Base-by-base conservation (phyloP, 2,329 filamentous ascomycete species). In the Nothophoma quercina region DNA sequence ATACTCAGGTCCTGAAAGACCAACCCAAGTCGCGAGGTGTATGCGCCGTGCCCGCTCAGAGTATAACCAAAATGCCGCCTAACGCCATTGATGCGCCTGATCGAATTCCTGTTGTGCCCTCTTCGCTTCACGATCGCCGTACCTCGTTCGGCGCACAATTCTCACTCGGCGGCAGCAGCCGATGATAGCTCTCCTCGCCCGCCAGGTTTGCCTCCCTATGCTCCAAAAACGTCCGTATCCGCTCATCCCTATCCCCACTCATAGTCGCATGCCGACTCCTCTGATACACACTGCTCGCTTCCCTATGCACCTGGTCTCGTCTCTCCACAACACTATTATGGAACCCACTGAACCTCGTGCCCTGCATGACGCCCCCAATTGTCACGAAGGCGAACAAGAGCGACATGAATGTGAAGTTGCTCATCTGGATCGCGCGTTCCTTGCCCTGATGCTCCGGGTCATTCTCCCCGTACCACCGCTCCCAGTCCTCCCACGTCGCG, bases 401-500 rank as follows among this genome's bases (percentile, higher is more conserved):
- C 5, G 84, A 79, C 7, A 88, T 84, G 69, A 98, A 98, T 10
- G 86, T 82, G 33, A 86, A 85, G 68, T 96, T 96, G 52, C 88
- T 90, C 76, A 93, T 86, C 74, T 86, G 89, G 44, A 87, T 63
- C 83, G 83, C 58, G 69, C 71, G 60, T 65, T 66, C 67, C 61
- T 76, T 59, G 46, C 75, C 77, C 58, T 72, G 72, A 67, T 73
- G 65, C 41, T 51, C 53, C 13, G 58, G 55, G 52, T 69, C 59
- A 21, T 69, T 70, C 25, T 63, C 62, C 19, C 60, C 49, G 55
- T 75, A 71, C 74, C 75, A 77, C 35, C 82, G 82, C 77, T 96
- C 91, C 93, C 93, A 97, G 72, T 99, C 95, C 72, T 99, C 95
- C 95, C 95, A 99, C 0, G 95, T 98, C 1, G 91, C 95, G 72